Evolutionary conservation across 352 stramenopile species (phyloP), one percentile per base, ranked within the genome.

Genomic region (Phytophthora agathidicida): DNA sequence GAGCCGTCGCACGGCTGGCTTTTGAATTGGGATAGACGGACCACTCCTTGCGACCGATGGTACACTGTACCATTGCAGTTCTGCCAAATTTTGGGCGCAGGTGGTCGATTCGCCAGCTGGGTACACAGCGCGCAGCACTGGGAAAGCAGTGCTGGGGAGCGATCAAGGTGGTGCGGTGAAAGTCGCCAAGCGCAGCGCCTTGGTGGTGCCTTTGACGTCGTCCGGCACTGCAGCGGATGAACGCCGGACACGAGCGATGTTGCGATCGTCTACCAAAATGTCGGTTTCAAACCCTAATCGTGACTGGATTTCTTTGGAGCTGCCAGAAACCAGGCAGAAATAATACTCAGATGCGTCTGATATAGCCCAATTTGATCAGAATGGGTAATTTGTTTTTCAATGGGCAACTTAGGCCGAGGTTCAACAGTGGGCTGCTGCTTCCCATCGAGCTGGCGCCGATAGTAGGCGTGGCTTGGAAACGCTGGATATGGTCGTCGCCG

Each of bases 251-350:
- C n/a, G n/a, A n/a, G n/a, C n/a, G n/a, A n/a, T n/a, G n/a, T n/a
- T n/a, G 35, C 49, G 49, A 58, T 50, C 49, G 49, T 58, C 51
- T 24, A 44, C 37, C 51, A 60, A 60, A 51, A 28, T n/a, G 51
- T 28, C 39, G 3, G 50, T 49, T 50, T 41, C 13, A 24, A 46
- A n/a, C 47, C 41, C 44, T 52, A 56, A 1, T 20, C 36, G 27
- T 36, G 10, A 23, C 27, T 60, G 39, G 51, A 60, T 60, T 60
- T 52, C 51, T 30, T 41, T 14, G 16, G 27, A 6, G 22, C 35
- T n/a, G 17, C 11, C 23, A 60, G 7, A 60, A 22, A 57, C 27
- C 5, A 9, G 30, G 14, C 38, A 17, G 2, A 37, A 36, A 45
- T 38, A 38, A 39, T 60, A 60, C 51, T 44, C 5, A 16, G 11